phyloP scores from a whole-genome alignment of 2,329 filamentous ascomycete species.

The Monilinia fructicola region DNA sequence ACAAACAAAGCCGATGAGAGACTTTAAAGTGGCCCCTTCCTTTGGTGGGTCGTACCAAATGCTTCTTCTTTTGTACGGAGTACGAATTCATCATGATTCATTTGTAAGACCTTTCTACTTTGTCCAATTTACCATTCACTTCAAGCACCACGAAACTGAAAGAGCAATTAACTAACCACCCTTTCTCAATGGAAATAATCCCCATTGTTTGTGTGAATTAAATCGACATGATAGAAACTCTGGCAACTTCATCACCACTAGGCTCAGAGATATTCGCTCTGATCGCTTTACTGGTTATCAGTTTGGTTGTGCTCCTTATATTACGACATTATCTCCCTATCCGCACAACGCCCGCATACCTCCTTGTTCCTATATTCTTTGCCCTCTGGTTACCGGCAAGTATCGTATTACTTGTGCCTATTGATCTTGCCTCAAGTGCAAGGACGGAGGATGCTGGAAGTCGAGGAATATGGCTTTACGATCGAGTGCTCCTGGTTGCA shows the following conservation, averaged over 20 bases:
- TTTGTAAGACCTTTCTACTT: too few relatives aligned
- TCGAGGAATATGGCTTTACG: conserved; percentile 84
- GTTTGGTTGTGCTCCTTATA: conserved; percentile 75
- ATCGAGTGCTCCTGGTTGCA: conserved; percentile 74
- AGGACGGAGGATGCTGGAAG: conserved; percentile 67
- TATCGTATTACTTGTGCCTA: conserved; percentile 88
- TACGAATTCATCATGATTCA: neutral
- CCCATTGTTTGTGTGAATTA: neutral
- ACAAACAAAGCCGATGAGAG: conserved; percentile 7
- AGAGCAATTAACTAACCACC: too few relatives aligned
- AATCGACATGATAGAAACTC: conserved; percentile 36
- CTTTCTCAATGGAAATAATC: conserved; percentile 13
- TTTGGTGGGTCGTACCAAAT: conserved; percentile 7
- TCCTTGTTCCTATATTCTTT: conserved; percentile 90
- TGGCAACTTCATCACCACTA: conserved; percentile 60
- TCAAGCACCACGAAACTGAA: neutral
- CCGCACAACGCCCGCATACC: conserved; percentile 84
- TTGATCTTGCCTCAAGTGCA: conserved; percentile 88
- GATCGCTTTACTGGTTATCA: conserved; percentile 71
- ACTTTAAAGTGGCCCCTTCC: neutral
- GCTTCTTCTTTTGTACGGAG: conserved; percentile 3
- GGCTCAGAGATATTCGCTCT: conserved; percentile 78
- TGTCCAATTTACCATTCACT: too few relatives aligned
- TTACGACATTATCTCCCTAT: conserved; percentile 88
- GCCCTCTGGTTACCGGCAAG: conserved; percentile 90